Percentiles rank a stretch among this genome's conserved stretches.
phyloP scores from a whole-genome alignment of 345 rosid genomes.

The Rhizophora mangle region DNA sequence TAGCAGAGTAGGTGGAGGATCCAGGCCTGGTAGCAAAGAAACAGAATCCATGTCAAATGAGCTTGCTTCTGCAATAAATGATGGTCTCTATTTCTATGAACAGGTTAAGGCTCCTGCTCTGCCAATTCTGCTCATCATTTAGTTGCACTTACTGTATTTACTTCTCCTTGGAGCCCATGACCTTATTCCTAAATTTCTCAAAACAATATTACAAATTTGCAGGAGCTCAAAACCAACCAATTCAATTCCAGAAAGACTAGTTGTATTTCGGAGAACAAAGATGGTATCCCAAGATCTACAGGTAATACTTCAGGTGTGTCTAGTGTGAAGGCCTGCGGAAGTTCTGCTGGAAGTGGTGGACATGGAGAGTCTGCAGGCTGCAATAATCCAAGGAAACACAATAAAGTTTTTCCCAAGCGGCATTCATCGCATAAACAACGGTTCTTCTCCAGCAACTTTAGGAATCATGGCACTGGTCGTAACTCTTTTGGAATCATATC shows the following conservation, averaged over 20 bases:
- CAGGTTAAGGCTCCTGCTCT: conserved; percentile 49
- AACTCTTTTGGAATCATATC: conserved; percentile 55
- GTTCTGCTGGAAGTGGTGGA: conserved; percentile 38
- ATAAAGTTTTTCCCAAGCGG: conserved; percentile 56
- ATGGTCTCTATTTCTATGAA: conserved; percentile 89
- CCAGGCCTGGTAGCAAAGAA: conserved; percentile 38
- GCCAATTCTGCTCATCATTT: background rate
- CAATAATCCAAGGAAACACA: conserved; percentile 54
- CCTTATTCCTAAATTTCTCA: conserved; percentile 8
- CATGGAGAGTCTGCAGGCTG: conserved; percentile 59
- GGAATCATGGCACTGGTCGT: conserved; percentile 55
- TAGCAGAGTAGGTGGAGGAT: conserved; percentile 50
- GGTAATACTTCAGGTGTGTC: conserved; percentile 40
- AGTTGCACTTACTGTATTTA: conserved; percentile 10
- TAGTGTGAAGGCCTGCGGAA: conserved; percentile 46
- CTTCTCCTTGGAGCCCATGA: background rate
- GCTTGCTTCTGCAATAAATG: conserved; percentile 81
- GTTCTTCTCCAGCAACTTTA: conserved; percentile 77
- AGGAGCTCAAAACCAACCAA: conserved; percentile 76
- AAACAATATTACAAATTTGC: conserved; percentile 20
- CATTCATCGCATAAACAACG: conserved; percentile 63
- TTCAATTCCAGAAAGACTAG: conserved; percentile 48
- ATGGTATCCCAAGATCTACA: conserved; percentile 43
- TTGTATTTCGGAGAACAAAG: conserved; percentile 52
- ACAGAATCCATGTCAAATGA: conserved; percentile 62